Evolutionary conservation across 2,329 filamentous ascomycete genomes (phyloP).

Genomic region (Colletotrichum spinosum): DNA sequence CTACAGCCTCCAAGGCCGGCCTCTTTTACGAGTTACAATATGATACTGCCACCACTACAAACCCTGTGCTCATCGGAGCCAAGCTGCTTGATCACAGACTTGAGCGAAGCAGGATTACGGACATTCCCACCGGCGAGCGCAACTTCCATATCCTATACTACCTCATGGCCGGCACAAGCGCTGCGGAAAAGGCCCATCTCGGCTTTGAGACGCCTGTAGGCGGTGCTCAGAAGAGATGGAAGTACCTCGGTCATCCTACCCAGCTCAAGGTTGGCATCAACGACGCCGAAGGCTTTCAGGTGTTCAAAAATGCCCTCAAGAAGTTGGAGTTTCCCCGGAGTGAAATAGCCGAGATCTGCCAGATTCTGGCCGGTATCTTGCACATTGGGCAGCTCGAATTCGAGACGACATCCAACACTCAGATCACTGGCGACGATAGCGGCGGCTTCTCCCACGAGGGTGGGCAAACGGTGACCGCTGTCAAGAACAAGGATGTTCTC

Average conservation of each 20-base stretch:
- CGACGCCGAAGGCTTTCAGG: conserved; percentile 92
- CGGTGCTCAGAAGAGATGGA: conserved; percentile 82
- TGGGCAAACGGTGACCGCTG: conserved; percentile 83
- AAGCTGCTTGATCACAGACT: conserved; percentile 94
- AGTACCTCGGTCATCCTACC: conserved; percentile 94
- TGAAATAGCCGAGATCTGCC: conserved; percentile 97
- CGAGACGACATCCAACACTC: conserved; percentile 82
- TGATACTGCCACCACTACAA: conserved; percentile 86
- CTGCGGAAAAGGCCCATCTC: conserved; percentile 89
- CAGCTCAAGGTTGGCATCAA: conserved; percentile 98
- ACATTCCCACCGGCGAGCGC: conserved; percentile 93
- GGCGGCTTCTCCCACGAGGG: conserved; percentile 97
- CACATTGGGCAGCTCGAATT: conserved; percentile 98
- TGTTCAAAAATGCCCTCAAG: conserved; percentile 95
- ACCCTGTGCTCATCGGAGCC: conserved; percentile 89
- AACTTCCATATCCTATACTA: conserved; percentile 98
- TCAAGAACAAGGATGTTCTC: conserved; percentile 93
- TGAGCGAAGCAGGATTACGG: conserved; percentile 89
- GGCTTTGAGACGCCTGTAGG: conserved; percentile 65
- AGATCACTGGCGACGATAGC: conserved; percentile 86
- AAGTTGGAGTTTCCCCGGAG: conserved; percentile 94
- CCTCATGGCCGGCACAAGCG: conserved; percentile 89
- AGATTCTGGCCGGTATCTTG: conserved; percentile 92
- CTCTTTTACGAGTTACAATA: conserved; percentile 98
- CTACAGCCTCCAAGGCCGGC: conserved; percentile 94